These are phyloP conservation scores for Mrakia blollopis DNA, from an alignment of 768 basidiomycete species.

Conservation along the genomic window DNA sequence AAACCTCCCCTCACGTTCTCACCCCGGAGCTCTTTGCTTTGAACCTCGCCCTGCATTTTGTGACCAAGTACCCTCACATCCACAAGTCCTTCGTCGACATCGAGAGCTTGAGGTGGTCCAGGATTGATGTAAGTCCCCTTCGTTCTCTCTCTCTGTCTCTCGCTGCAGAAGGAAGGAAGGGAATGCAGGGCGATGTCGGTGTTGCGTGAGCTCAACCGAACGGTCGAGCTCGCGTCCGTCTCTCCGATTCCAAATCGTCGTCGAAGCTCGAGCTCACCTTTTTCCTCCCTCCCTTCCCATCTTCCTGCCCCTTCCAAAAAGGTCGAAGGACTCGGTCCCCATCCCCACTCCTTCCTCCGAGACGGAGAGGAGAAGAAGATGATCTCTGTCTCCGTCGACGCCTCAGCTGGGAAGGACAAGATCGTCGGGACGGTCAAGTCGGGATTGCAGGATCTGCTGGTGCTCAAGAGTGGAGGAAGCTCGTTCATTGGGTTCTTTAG, in stretches of 20 bases:
- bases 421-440: slow-evolving; percentile 56
- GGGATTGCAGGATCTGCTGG: slow-evolving; percentile 69
- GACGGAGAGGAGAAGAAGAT: slow-evolving; percentile 86
- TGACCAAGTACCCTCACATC: slow-evolving; percentile 46
- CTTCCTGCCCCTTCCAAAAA: background rate
- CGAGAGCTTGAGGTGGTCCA: slow-evolving; percentile 64
- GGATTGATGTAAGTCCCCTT: slow-evolving; percentile 54
- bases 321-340: slow-evolving; percentile 48
- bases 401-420: slow-evolving; percentile 57
- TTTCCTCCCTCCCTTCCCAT: background rate
- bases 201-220: too few relatives aligned
- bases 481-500: slow-evolving; percentile 73
- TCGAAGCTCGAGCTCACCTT: background rate
- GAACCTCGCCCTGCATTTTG: slow-evolving; percentile 76
- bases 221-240: background rate
- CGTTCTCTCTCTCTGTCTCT: background rate
- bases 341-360: slow-evolving; percentile 75
- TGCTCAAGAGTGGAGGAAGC: slow-evolving; percentile 84
- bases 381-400: slow-evolving; percentile 57
- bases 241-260: background rate
- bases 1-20: slow-evolving; percentile 80
- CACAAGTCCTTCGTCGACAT: slow-evolving; percentile 39
- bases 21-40: slow-evolving; percentile 78
- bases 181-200: background rate
- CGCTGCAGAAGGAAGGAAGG: background rate